Evolutionary conservation across 805 yeast species (phyloP).

Genomic region (Pichia insulana): DNA sequence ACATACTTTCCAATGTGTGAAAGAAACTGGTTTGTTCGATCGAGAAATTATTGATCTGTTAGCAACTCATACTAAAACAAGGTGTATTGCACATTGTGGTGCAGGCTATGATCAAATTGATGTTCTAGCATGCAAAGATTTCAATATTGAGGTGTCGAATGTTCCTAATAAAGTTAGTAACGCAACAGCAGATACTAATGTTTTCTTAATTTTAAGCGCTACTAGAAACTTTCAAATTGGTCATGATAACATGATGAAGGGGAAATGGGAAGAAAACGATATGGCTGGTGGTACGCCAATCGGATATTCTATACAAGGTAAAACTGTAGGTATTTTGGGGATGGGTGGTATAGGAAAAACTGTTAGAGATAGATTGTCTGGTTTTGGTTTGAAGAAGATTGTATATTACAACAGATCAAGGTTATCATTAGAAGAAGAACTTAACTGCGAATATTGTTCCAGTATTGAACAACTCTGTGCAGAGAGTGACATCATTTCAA

Average conservation of each 20-base stretch:
- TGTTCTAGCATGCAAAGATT: slow-evolving; percentile 30
- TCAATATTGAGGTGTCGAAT: slow-evolving; percentile 40
- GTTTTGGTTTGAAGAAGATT: slow-evolving; percentile 67
- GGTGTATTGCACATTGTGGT: slow-evolving; percentile 40
- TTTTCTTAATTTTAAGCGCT: slow-evolving; percentile 43
- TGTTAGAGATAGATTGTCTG: slow-evolving; percentile 58
- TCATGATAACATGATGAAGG: slow-evolving; percentile 41
- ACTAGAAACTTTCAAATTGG: slow-evolving; percentile 55
- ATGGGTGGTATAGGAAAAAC: slow-evolving; percentile 89
- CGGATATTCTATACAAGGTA: slow-evolving; percentile 71
- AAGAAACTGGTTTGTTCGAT: slow-evolving; percentile 34
- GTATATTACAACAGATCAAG: slow-evolving; percentile 64
- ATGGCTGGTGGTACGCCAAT: slow-evolving; percentile 45
- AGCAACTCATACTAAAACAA: slow-evolving; percentile 27
- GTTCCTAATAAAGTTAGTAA: slow-evolving; percentile 46
- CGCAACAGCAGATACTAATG: slow-evolving; percentile 50
- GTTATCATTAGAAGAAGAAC: slow-evolving; percentile 53
- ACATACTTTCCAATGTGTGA: slow-evolving; percentile 33
- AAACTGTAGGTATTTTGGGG: slow-evolving; percentile 72
- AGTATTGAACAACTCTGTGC: slow-evolving; percentile 56
- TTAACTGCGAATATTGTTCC: slow-evolving; percentile 58
- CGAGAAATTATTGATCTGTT: slow-evolving; percentile 32
- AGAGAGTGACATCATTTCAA: slow-evolving; percentile 59
- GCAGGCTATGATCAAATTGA: slow-evolving; percentile 54
- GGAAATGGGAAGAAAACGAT: slow-evolving; percentile 46